These are phyloP conservation scores for Petasospora rhodanensis DNA, from an alignment of 1,139 yeast species.

Conservation along the genomic window DNA sequence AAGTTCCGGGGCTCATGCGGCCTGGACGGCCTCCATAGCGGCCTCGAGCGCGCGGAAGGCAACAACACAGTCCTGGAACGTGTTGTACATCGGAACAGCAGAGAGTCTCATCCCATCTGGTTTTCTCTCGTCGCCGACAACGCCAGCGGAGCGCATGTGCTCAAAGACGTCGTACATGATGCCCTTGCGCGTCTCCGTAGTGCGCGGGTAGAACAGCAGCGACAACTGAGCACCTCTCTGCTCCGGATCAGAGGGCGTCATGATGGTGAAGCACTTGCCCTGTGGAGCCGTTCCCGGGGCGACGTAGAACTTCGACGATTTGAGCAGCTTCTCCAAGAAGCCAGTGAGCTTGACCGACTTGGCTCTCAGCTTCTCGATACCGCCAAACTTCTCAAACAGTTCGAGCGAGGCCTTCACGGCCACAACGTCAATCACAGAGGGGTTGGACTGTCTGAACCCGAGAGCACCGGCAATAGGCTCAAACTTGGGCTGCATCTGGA, in stretches of 20 bases:
- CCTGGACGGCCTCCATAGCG: too few relatives aligned
- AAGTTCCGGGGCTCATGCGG: too few relatives aligned
- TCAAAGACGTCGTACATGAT: constrained; percentile 61
- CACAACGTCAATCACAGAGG: constrained; percentile 79
- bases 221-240: constrained; percentile 84
- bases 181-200: constrained; percentile 32
- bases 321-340: constrained; percentile 47
- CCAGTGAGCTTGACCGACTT: constrained; percentile 58
- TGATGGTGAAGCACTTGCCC: constrained; percentile 53
- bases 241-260: constrained; percentile 59
- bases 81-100: constrained; percentile 79
- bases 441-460: constrained; percentile 90
- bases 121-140: constrained; percentile 82
- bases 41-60: constrained; percentile 45
- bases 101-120: constrained; percentile 86
- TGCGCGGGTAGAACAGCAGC: constrained; percentile 53
- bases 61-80: constrained; percentile 55
- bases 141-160: constrained; percentile 48
- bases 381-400: constrained; percentile 63
- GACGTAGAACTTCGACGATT: constrained; percentile 40
- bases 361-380: constrained; percentile 44
- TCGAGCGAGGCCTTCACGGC: constrained; percentile 64
- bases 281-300: constrained; percentile 19
- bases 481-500: constrained; percentile 74
- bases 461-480: constrained; percentile 80